A percentile compares a stretch with the other conserved stretches of the same genome.
These are phyloP conservation scores for Moringa oleifera DNA, from an alignment of 345 rosid species.

Conservation along the genomic window DNA sequence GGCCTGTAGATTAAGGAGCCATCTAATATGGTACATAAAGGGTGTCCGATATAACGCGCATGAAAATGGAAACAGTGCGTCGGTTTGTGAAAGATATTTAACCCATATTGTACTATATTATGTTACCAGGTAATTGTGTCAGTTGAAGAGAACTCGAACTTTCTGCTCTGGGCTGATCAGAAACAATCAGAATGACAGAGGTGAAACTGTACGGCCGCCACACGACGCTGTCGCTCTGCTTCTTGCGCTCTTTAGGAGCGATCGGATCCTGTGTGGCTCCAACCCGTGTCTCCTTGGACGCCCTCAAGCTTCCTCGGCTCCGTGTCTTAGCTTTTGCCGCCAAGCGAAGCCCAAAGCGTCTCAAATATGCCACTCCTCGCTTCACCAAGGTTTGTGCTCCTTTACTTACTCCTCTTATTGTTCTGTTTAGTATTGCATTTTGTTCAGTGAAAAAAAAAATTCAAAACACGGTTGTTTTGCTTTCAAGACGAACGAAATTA, in stretches of 20 bases:
- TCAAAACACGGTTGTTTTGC: too few relatives aligned
- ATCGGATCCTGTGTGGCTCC: too few relatives aligned
- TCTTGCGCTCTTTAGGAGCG: slow-evolving; percentile 2
- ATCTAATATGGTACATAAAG: too few relatives aligned
- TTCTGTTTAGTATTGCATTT: too few relatives aligned
- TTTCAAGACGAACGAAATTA: too few relatives aligned
- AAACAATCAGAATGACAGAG: slow-evolving; percentile 23
- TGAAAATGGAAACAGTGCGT: too few relatives aligned
- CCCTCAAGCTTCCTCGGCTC: slow-evolving; percentile 19
- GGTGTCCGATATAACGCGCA: too few relatives aligned
- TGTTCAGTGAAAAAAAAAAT: too few relatives aligned
- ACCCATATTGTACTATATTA: too few relatives aligned
- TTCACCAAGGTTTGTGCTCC: slow-evolving; percentile 73
- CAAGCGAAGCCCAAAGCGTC: slow-evolving; percentile 90
- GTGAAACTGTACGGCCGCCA: slow-evolving; percentile 15
- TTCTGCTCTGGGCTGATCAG: neutral
- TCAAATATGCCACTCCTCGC: slow-evolving; percentile 79
- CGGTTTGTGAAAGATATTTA: too few relatives aligned
- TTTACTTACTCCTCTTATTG: neutral
- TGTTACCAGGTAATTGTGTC: too few relatives aligned
- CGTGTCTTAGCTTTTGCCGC: slow-evolving; percentile 42
- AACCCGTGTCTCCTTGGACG: slow-evolving; percentile 24
- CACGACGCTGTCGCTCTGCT: slow-evolving; percentile 13
- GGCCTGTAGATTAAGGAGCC: too few relatives aligned
- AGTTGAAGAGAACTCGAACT: neutral